Evolutionary conservation across 2,329 filamentous ascomycete genomes (phyloP), one percentile per base, ranked within the genome.

Genomic region (Talaromyces sp.): DNA sequence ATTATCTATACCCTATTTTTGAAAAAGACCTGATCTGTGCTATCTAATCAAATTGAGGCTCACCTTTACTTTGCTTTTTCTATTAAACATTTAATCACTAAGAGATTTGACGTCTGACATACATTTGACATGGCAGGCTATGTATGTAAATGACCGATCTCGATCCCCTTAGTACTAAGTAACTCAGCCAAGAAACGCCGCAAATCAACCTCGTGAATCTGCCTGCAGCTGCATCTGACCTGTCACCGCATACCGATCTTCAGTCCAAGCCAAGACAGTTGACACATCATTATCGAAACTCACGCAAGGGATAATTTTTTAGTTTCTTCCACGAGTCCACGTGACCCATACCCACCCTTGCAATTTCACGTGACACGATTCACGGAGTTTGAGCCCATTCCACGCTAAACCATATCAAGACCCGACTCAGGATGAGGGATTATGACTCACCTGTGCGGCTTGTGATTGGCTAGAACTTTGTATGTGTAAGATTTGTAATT

Each of bases 401-500:
- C 11, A 17, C 53, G 17, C 53, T 55, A 55, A 42, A 42, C 55
- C 55, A n/a, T n/a, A n/a, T n/a, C n/a, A n/a, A n/a, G n/a, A n/a
- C 33, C 13, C 25, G 44, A 60, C 39, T 62, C 57, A 59, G 51
- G 51, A 60, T 63, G 57, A 63, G 57, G 53, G 59, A 63, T 59
- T 60, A 63, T 63, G 61, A 63, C 57, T 63, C 61, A 63, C n/a
- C 53, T 63, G 1, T 19, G 15, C 33, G 28, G 9, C 3, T 17
- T 33, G 19, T 60, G 61, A 60, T 63, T 63, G 61, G 61, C 1
- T 13, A 10, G 15, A 0, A 1, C 0, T 27, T 39, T 55, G 22
- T 55, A 59, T 59, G 57, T 59, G 60, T 62, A 62, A 59, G 55
- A 53, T 52, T 39, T 19, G 60, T 56, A 52, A 27, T 56, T 55